Conservation (phyloP, 371 early-diverging fungal species). For the Encephalitozoon cuniculi region DNA sequence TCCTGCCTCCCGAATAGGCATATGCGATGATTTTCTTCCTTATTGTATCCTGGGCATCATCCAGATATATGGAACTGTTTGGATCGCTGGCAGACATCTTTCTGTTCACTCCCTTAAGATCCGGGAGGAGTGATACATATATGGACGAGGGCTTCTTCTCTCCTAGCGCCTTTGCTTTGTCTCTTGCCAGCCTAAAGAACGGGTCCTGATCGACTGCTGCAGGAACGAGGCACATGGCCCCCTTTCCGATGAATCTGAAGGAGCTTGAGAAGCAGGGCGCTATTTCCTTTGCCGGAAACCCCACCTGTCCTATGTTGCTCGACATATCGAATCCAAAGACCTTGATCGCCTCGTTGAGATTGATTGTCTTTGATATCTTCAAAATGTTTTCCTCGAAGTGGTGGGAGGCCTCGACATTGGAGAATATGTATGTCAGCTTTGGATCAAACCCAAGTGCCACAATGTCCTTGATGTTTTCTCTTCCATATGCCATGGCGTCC, state of each 20-base stretch:
- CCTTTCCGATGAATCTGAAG: conserved; percentile 61
- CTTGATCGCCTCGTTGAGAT: conserved; percentile 55
- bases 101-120: conserved; percentile 70
- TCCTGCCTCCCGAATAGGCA: conserved; percentile 90
- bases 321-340: conserved; percentile 57
- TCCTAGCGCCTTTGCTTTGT: conserved; percentile 81
- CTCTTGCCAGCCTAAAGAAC: conserved; percentile 94
- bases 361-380: conserved; percentile 51
- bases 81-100: conserved; percentile 94
- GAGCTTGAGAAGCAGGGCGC: conserved; percentile 57
- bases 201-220: conserved; percentile 99
- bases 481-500: conserved; percentile 69
- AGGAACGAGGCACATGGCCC: conserved; percentile 89
- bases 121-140: conserved; percentile 91
- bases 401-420: conserved; percentile 80
- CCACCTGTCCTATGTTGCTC: conserved; percentile 53
- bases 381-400: conserved; percentile 60
- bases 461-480: conserved; percentile 86
- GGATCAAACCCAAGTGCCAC: conserved; percentile 94
- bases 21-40: conserved; percentile 93
- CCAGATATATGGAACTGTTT: conserved; percentile 82
- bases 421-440: conserved; percentile 93
- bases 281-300: conserved; percentile 58
- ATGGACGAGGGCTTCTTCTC: conserved; percentile 87
- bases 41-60: conserved; percentile 80